phyloP scores from a whole-genome alignment of 495 filamentous ascomycete species.

The Talaromyces ruber region DNA sequence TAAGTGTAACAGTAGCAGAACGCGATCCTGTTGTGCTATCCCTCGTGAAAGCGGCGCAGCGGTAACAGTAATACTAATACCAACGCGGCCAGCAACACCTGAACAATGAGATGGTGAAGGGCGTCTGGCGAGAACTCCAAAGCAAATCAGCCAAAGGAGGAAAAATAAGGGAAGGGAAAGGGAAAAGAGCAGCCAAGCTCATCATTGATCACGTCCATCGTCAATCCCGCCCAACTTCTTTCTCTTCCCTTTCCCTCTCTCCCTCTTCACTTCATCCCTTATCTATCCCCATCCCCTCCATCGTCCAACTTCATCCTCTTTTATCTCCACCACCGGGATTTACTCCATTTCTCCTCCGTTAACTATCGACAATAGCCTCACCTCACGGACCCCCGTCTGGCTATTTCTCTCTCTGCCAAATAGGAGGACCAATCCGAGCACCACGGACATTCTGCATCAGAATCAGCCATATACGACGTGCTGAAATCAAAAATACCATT shows the following conservation, averaged over 20 bases:
- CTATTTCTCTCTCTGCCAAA: not conserved
- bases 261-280: not conserved
- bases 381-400: not conserved
- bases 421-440: not conserved
- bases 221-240: not conserved
- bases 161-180: not conserved
- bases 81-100: not conserved
- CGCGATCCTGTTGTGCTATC: too few relatives aligned
- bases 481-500: not conserved
- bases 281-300: not conserved
- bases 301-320: not conserved
- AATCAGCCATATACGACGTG: not conserved
- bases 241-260: not conserved
- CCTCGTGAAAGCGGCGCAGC: not conserved
- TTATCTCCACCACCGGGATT: not conserved
- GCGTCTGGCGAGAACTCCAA: not conserved
- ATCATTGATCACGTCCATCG: not conserved
- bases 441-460: not conserved
- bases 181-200: conserved; percentile 1
- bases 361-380: not conserved
- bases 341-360: not conserved
- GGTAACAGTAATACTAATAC: not conserved
- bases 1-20: not conserved
- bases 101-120: not conserved
- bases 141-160: not conserved